Evolutionary conservation across 2,329 filamentous ascomycete genomes (phyloP).

Genomic region (Colletotrichum lindemuthianum): DNA sequence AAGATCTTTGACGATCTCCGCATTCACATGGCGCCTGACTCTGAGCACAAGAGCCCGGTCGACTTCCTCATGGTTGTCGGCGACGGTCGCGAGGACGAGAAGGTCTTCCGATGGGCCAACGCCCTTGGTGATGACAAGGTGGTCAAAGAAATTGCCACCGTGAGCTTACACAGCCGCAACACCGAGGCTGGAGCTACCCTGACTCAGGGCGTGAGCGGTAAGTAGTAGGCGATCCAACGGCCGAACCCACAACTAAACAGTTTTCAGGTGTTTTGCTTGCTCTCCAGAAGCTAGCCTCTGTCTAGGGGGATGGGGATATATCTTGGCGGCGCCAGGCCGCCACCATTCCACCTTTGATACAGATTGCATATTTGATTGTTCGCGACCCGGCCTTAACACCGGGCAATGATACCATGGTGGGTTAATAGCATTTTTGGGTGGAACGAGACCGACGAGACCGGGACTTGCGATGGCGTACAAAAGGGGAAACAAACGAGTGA

Average conservation of each 20-base stretch:
- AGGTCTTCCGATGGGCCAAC: slow-evolving; percentile 95
- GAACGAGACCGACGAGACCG: background rate
- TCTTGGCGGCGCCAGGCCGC: background rate
- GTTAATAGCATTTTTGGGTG: slow-evolving; percentile 25
- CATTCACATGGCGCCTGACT: slow-evolving; percentile 47
- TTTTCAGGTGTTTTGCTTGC: slow-evolving; percentile 53
- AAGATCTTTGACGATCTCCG: slow-evolving; percentile 73
- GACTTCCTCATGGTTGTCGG: slow-evolving; percentile 93
- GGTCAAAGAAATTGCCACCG: slow-evolving; percentile 80
- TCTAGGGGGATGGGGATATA: slow-evolving; percentile 7
- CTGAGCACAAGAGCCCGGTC: slow-evolving; percentile 56
- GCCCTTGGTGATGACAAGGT: slow-evolving; percentile 67
- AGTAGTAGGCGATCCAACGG: slow-evolving; percentile 44
- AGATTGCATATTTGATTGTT: slow-evolving; percentile 24
- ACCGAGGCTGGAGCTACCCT: slow-evolving; percentile 87
- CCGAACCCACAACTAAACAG: background rate
- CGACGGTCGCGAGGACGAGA: slow-evolving; percentile 92
- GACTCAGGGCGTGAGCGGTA: slow-evolving; percentile 92
- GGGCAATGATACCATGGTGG: slow-evolving; percentile 33
- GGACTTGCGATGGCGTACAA: slow-evolving; percentile 32
- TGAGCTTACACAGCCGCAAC: slow-evolving; percentile 86
- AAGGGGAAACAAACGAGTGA: slow-evolving; percentile 13
- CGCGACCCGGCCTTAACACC: slow-evolving; percentile 30
- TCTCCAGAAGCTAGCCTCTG: slow-evolving; percentile 52
- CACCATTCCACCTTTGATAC: background rate